phyloP scores from a whole-genome alignment of 148 eudicot genomes.

The Fallopia convolvulus region DNA sequence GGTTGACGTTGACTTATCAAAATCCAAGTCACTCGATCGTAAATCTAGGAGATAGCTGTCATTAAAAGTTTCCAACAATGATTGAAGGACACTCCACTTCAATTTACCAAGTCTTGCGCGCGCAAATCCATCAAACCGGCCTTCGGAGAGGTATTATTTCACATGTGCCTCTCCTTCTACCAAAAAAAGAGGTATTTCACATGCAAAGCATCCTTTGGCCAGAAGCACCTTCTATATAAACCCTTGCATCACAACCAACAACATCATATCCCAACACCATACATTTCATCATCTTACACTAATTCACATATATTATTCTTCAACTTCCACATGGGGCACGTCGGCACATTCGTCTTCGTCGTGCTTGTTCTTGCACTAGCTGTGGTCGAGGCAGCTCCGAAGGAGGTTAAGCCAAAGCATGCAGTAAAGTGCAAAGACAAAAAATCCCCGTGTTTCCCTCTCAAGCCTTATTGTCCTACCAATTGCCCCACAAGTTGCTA shows the following conservation, averaged over 20 bases:
- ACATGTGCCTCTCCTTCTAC: too few relatives aligned
- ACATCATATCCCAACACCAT: background rate
- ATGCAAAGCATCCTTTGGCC: background rate
- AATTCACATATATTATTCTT: background rate
- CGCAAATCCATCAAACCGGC: background rate
- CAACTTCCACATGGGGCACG: background rate
- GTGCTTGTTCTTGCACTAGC: background rate
- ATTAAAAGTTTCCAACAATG: background rate
- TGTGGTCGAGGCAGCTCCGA: background rate
- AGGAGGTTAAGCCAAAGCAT: background rate
- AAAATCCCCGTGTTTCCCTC: background rate
- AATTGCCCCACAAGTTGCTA: background rate
- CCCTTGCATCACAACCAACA: background rate
- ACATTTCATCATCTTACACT: background rate
- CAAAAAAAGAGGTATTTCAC: background rate
- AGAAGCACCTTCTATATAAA: background rate
- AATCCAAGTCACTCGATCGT: background rate
- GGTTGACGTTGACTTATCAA: slow-evolving; percentile 1
- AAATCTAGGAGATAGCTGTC: background rate
- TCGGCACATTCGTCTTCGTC: slow-evolving; percentile 1
- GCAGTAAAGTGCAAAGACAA: background rate
- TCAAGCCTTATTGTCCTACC: background rate
- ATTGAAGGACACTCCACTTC: background rate
- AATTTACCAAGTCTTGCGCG: background rate
- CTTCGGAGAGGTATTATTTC: background rate